Percentiles rank a stretch among this genome's conserved stretches.
Conservation (phyloP, 768 basidiomycete species). For the Russula abietina region DNA sequence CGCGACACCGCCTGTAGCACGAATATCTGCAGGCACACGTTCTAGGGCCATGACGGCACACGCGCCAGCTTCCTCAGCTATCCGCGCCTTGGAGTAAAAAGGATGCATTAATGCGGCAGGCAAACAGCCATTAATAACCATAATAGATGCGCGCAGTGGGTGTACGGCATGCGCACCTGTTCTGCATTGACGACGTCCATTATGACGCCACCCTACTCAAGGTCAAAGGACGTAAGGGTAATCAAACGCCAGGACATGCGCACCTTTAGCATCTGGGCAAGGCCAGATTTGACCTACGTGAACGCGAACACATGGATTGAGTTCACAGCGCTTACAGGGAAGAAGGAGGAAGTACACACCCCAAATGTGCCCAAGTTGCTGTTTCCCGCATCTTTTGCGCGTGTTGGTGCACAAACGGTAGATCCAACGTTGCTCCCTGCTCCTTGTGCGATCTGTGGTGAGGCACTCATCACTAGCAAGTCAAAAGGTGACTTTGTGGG, state of each 20-base stretch:
- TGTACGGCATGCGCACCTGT: conserved; percentile 35
- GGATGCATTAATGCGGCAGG: not conserved
- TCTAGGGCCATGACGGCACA: conserved; percentile 98
- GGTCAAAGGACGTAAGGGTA: conserved; percentile 4
- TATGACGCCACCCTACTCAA: conserved; percentile 69
- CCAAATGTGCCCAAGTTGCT: conserved; percentile 68
- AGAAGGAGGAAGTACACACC: conserved; percentile 35
- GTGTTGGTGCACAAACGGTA: conserved; percentile 45
- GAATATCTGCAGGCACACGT: conserved; percentile 92
- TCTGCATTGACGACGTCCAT: conserved; percentile 93
- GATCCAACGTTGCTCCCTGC: conserved; percentile 38
- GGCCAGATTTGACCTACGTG: conserved; percentile 78
- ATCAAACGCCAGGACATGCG: conserved; percentile 25
- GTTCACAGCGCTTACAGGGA: not conserved
- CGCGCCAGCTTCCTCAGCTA: conserved; percentile 95
- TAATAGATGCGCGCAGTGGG: not conserved
- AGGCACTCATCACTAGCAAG: conserved; percentile 27
- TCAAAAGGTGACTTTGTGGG: not conserved
- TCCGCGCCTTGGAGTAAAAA: conserved; percentile 59
- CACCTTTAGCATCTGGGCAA: conserved; percentile 97
- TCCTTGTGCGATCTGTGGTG: conserved; percentile 31
- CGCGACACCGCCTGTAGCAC: conserved; percentile 87
- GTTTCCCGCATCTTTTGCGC: conserved; percentile 47
- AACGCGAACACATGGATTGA: conserved; percentile 15
- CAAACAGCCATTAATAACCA: conserved; percentile 26